Base-by-base conservation (phyloP, 2,329 filamentous ascomycete genomes). In the Talaromyces sp. region DNA sequence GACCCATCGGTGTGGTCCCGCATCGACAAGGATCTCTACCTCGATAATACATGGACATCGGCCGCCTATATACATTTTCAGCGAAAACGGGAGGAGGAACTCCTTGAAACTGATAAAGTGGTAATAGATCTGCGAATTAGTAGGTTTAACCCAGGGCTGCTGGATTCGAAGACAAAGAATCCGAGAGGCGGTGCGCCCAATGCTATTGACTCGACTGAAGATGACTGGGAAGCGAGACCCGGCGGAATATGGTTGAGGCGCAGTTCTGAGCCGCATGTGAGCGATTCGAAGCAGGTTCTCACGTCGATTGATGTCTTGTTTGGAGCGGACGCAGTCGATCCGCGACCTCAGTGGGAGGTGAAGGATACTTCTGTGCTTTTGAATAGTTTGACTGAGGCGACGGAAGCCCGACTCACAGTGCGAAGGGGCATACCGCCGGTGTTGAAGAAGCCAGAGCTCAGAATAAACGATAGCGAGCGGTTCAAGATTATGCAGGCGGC, bases 401-500 rank as follows among this genome's bases (percentile, higher is more conserved):
- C 89, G 27, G 88, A 90, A 68, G 87, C 91, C 25, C 89, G 93
- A 67, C 77, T 99, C 64, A 96, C 88, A 31, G 84, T 97, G 59
- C 87, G 92, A 60, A 86, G 91, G 70, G 94, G 95, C 2, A 82
- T 84, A 61, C 86, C 86, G 25, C 80, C 82, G 25, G 86, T 89
- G 69, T 77, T 84, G 41, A 85, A 88, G 72, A 93, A 89, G 75
- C 90, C 91, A 0, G 82, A 87, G 45, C 91, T 90, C 11, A 87
- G 91, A 66, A 92, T 99, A 68, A 86, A 87, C 50, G 92, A 96
- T 67, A 92, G 95, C 74, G 95, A 94, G 35, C 92, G 90, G 71
- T 98, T 98, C 82, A 98, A 98, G 82, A 97, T 99, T 69, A 88
- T 99, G 85, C 95, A 99, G 79, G 83, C 96, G 63, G 90, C 93